Base-by-base conservation (phyloP, 495 filamentous ascomycete species). In the Apodospora peruviana region DNA sequence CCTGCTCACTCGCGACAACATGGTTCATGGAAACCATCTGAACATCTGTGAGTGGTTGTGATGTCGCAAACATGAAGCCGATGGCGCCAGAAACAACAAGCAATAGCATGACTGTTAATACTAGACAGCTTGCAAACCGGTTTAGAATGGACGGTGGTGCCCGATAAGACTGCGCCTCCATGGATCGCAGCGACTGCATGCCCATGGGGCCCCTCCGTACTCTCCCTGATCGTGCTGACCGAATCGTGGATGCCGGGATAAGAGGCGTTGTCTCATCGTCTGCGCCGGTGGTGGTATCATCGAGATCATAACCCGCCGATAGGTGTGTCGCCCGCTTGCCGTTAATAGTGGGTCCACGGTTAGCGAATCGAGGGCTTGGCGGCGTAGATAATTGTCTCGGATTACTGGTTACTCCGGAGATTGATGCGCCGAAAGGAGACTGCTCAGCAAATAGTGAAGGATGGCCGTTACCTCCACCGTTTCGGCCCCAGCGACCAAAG, bases 251-350 rank as follows among this genome's bases (percentile, higher is more conserved):
- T 16, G 59, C 58, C 25, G 59, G 43, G 5, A 96, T 79, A 40
- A 98, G 73, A 1, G 93, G 91, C 2, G 89, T 90, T 25, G 85
- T 81, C 66, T 98, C 93, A 61, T 96, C 91, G 60, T 95, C 91
- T 20, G 87, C 90, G 16, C 86, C 87, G 5, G 61, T 64, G 8
- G 69, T 68, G 2, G 72, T 72, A 44, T 77, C 75, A 48, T 77
- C 76, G 27, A 78, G 56, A 47, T 78, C 75, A 47, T 85, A 84
- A 18, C 68, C 64, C 2, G 64, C 61, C 12, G 73, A 59, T 16
- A 69, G 40, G 47, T 60, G 47, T 12, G 55, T 43, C 35, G 43
- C 47, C 44, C 61, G 52, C 36, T 60, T 61, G 44, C 56, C 40
- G 38, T 55, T 64, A n/a, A 37, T 35, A 19, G 43, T 42, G 12